A percentile compares a stretch with the other conserved stretches of the same genome.
Evolutionary conservation across 805 yeast species (phyloP).

Genomic region (Sungouiozyma ichnusensis): DNA sequence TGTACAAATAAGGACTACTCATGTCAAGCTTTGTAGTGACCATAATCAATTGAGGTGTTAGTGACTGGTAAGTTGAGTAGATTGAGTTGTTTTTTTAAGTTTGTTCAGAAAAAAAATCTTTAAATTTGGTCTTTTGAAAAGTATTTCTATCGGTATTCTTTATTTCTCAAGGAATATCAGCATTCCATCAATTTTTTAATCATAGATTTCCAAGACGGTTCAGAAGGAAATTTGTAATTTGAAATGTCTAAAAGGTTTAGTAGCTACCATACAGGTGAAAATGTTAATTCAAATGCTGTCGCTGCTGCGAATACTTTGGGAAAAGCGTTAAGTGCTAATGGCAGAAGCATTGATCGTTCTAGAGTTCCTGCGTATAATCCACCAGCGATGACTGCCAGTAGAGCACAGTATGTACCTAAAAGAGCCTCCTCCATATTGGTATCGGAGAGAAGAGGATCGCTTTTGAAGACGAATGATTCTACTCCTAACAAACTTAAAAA

Average conservation of each 20-base stretch:
- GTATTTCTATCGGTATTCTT: no score
- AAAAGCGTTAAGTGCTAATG: conserved; percentile 31
- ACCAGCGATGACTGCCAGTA: conserved; percentile 10
- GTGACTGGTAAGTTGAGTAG: no score
- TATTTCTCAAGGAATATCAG: no score
- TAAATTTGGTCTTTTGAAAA: no score
- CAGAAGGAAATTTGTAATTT: no score
- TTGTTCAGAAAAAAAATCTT: no score
- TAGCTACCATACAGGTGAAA: conserved; percentile 2
- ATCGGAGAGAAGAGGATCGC: conserved; percentile 5
- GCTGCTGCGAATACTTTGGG: conserved; percentile 57
- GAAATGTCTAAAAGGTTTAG: conserved; percentile 7
- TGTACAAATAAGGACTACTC: neutral
- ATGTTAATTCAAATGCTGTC: conserved; percentile 41
- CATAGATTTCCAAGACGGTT: no score
- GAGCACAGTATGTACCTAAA: conserved; percentile 5
- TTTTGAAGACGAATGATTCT: neutral
- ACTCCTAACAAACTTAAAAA: neutral
- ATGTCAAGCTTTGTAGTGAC: no score
- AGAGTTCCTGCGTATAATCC: conserved; percentile 19
- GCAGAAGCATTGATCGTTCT: conserved; percentile 17
- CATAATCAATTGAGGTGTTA: no score
- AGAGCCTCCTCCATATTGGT: conserved; percentile 4
- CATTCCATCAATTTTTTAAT: no score
- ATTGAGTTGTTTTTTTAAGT: no score